phyloP scores from a whole-genome alignment of 805 yeast species.

The Barnettozyma sucrosica region DNA sequence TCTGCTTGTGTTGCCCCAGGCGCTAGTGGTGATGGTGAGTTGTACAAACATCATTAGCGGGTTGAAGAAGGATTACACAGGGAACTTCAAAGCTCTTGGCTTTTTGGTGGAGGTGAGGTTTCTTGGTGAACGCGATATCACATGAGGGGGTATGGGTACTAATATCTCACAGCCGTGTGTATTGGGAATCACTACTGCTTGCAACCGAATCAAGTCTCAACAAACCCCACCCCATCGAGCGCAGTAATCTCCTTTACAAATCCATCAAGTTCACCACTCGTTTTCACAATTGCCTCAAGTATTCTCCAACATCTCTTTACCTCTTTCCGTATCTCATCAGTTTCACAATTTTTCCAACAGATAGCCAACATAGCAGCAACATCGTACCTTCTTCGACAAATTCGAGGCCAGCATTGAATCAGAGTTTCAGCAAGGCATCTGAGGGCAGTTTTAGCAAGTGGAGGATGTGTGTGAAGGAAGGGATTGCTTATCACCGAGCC shows the following conservation, averaged over 20 bases:
- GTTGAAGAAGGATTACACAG: no score
- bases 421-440: slow-evolving; percentile 14
- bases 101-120: no score
- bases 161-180: neutral
- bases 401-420: slow-evolving; percentile 21
- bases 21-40: no score
- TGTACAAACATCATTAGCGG: no score
- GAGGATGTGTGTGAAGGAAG: slow-evolving; percentile 14
- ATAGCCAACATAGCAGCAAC: slow-evolving; percentile 19
- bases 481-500: slow-evolving; percentile 22
- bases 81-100: no score
- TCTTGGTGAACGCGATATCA: no score
- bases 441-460: slow-evolving; percentile 10
- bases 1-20: no score
- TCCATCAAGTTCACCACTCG: slow-evolving; percentile 8
- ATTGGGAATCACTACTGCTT: neutral
- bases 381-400: slow-evolving; percentile 17
- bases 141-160: no score
- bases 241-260: neutral
- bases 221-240: slow-evolving; percentile 1
- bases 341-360: slow-evolving; percentile 9
- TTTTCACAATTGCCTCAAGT: slow-evolving; percentile 7
- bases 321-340: slow-evolving; percentile 6
- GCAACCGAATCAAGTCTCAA: neutral
- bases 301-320: slow-evolving; percentile 1